Base-by-base conservation (phyloP, 2,329 filamentous ascomycete genomes). In the Fusarium albidum region DNA sequence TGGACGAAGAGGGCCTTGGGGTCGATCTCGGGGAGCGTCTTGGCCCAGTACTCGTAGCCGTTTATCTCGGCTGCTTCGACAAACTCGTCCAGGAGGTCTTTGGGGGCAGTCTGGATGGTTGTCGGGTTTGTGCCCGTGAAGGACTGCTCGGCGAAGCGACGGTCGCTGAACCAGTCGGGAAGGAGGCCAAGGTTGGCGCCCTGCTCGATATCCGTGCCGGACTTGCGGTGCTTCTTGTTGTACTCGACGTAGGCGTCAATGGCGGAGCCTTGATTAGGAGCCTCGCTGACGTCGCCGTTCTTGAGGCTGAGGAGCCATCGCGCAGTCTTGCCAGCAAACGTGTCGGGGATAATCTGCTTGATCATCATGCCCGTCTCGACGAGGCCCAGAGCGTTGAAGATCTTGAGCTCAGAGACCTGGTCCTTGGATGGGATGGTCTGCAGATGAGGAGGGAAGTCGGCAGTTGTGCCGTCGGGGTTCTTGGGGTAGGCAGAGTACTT, bases 81-180 rank as follows among this genome's bases (percentile, higher is more conserved):
- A 52, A 77, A 77, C 38, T 71, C 69, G 13, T 65, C 38, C 47
- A 77, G 59, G 52, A 71, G 70, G 2, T 65, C 52, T 18, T 66
- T 34, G 5, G 69, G 67, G 2, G 73, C 71, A 15, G 51, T 79
- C 54, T 78, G 76, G 63, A 79, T 76, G 9, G 76, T 79, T 2
- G 73, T 73, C 1, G 77, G 77, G 58, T 79, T 79, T 29, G 71
- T 70, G 4, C 77, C 77, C 0, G 72, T 77, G 42, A 79, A 73
- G 10, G 71, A 71, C 64, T 79, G 77, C 34, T 79, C 72, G 3
- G 76, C 77, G 39, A 79, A 79, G 14, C 75, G 68, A 4, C 72
- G 68, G 50, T 79, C 77, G 13, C 69, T 69, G 59, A 67, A 79
- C 76, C 76, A 79, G 52, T 79, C 74, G 9, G 69, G 61, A 9